Evolutionary conservation across 2,329 filamentous ascomycete genomes (phyloP).

Genomic region (Coniosporium tulheliwenetii): DNA sequence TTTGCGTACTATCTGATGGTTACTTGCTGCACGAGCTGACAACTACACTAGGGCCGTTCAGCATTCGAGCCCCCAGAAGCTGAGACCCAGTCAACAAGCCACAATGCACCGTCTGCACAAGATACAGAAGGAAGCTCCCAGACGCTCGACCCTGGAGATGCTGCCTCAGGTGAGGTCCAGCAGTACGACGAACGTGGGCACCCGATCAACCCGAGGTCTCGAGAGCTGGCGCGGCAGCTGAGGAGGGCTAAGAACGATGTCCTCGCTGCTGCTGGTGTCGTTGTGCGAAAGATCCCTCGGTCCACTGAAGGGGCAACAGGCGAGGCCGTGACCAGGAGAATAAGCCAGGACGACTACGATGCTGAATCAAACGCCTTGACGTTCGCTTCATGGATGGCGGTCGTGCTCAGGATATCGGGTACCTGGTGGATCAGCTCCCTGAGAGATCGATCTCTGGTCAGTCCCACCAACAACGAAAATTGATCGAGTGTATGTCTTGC

Average conservation of each 20-base stretch:
- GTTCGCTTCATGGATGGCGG: not conserved
- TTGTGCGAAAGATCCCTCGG: not conserved
- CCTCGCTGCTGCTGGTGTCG: slow-evolving; percentile 21
- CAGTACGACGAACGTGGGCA: slow-evolving; percentile 24
- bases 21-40: not conserved
- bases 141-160: too few species aligned
- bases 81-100: slow-evolving; percentile 2
- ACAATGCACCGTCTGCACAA: too few species aligned
- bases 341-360: not conserved
- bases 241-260: slow-evolving; percentile 25
- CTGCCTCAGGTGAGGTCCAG: slow-evolving; percentile 10
- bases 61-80: slow-evolving; percentile 21
- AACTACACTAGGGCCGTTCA: slow-evolving; percentile 18
- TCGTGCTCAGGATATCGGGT: not conserved
- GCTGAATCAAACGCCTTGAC: not conserved
- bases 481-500: too few species aligned
- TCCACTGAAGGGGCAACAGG: not conserved
- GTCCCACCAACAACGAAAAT: not conserved
- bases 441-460: not conserved
- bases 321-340: not conserved
- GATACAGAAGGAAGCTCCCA: too few species aligned
- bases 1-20: not conserved
- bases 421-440: not conserved
- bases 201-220: slow-evolving; percentile 21
- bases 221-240: slow-evolving; percentile 16